phyloP scores from a whole-genome alignment of 2,329 filamentous ascomycete species.

The Ambrosiella cleistominuta region DNA sequence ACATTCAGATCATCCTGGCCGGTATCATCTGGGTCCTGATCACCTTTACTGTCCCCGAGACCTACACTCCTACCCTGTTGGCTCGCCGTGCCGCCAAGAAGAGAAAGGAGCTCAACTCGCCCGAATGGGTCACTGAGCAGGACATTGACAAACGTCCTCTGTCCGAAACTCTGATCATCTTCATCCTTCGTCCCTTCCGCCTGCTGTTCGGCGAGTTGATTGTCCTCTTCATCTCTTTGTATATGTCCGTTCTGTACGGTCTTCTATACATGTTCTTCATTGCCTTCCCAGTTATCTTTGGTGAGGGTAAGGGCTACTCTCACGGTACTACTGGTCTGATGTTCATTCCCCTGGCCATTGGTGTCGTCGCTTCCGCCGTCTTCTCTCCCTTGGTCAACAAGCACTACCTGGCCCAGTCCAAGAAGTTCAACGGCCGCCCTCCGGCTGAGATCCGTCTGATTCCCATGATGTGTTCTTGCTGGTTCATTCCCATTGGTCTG shows the following conservation, averaged over 20 bases:
- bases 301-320: constrained; percentile 61
- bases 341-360: constrained; percentile 70
- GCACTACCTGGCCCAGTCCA: constrained; percentile 52
- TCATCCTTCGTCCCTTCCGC: constrained; percentile 69
- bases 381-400: constrained; percentile 62
- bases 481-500: constrained; percentile 45
- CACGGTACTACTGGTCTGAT: constrained; percentile 62
- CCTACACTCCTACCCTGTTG: constrained; percentile 67
- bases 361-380: constrained; percentile 44
- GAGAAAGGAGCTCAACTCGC: constrained; percentile 48
- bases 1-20: constrained; percentile 65
- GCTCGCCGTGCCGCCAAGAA: constrained; percentile 52
- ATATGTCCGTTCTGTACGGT: constrained; percentile 70
- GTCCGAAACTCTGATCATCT: constrained; percentile 50
- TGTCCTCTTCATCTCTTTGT: constrained; percentile 65
- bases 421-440: constrained; percentile 50
- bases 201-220: constrained; percentile 72
- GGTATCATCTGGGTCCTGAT: constrained; percentile 56
- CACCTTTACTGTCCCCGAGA: constrained; percentile 79
- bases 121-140: constrained; percentile 57
- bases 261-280: constrained; percentile 64
- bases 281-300: constrained; percentile 53
- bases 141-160: constrained; percentile 60
- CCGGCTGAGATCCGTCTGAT: constrained; percentile 64
- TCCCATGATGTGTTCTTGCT: constrained; percentile 66